Conservation (phyloP, 2,329 filamentous ascomycete species). For the Chaetomiaceae sp. region DNA sequence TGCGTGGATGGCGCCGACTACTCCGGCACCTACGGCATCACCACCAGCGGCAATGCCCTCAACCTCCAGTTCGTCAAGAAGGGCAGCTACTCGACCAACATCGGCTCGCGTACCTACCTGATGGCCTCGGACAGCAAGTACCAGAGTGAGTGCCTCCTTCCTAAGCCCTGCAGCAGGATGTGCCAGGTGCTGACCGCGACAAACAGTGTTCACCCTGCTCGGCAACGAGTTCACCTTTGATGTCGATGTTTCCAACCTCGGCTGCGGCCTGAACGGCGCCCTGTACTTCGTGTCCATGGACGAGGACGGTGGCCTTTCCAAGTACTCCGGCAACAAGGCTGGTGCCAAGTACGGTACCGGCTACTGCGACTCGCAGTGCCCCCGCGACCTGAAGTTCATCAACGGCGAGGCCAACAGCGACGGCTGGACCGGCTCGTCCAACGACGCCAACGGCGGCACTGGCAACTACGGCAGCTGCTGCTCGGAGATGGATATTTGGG, state of each 20-base stretch:
- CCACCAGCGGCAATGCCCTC: slow-evolving; percentile 44
- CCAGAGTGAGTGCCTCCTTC: slow-evolving; percentile 34
- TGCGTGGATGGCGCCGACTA: slow-evolving; percentile 51
- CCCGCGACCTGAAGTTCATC: slow-evolving; percentile 53
- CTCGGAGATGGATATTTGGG: slow-evolving; percentile 55
- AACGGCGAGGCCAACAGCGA: slow-evolving; percentile 49
- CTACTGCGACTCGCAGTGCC: slow-evolving; percentile 49
- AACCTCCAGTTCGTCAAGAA: slow-evolving; percentile 53
- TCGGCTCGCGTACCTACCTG: slow-evolving; percentile 56
- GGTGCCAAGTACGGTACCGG: slow-evolving; percentile 53
- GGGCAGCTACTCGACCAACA: slow-evolving; percentile 39
- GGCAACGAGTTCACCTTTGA: slow-evolving; percentile 68
- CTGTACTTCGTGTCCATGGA: slow-evolving; percentile 62
- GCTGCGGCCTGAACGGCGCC: slow-evolving; percentile 66
- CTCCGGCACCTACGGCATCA: slow-evolving; percentile 46
- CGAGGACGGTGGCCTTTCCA: slow-evolving; percentile 46
- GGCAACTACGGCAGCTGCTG: slow-evolving; percentile 52
- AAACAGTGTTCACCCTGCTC: slow-evolving; percentile 51
- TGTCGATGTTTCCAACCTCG: slow-evolving; percentile 61
- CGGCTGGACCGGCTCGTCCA: slow-evolving; percentile 45
- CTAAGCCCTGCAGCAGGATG: too few relatives aligned
- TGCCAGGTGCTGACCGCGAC: neutral
- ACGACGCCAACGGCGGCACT: slow-evolving; percentile 49
- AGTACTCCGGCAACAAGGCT: slow-evolving; percentile 45
- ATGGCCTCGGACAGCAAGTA: slow-evolving; percentile 57